Percentiles rank a stretch among this genome's conserved stretches.
Evolutionary conservation across 75 land plant species (phyloP).

Genomic region (Ceratopteris richardii): DNA sequence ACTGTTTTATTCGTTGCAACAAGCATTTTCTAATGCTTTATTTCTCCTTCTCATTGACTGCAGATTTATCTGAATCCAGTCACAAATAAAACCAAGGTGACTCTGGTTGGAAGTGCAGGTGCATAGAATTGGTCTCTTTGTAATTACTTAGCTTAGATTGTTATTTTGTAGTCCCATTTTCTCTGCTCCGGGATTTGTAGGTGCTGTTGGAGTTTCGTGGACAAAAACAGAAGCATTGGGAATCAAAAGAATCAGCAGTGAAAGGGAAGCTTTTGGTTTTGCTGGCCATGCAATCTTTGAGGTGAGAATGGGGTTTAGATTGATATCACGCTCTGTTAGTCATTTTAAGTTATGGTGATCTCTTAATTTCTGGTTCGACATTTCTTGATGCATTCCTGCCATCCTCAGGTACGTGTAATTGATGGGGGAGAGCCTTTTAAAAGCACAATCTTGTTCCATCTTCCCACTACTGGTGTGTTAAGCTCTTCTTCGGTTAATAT

Average conservation of each 20-base stretch:
- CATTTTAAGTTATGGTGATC: too few species aligned
- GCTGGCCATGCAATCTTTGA: conserved; percentile 46
- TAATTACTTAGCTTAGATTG: not conserved
- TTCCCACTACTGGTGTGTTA: conserved; percentile 22
- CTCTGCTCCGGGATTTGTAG: too few species aligned
- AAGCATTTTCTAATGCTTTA: too few species aligned
- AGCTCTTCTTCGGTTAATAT: too few species aligned
- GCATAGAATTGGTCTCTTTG: not conserved
- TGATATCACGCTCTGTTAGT: too few species aligned
- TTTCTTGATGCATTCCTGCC: too few species aligned
- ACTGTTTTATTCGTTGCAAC: too few species aligned
- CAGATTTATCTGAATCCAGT: conserved; percentile 52
- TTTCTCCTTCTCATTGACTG: conserved; percentile 17
- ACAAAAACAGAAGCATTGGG: not conserved
- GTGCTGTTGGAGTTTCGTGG: conserved; percentile 11
- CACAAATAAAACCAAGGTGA: conserved; percentile 42
- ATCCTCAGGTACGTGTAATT: conserved; percentile 14
- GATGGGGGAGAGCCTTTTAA: conserved; percentile 16
- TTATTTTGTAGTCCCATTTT: too few species aligned
- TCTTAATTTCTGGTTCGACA: too few species aligned
- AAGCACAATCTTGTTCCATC: conserved; percentile 9
- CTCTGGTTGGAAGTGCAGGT: conserved; percentile 70
- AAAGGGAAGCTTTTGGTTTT: conserved; percentile 33
- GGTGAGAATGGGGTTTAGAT: too few species aligned
- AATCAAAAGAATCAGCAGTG: conserved; percentile 5